A percentile compares a stretch with the other conserved stretches of the same genome.
phyloP scores from a whole-genome alignment of 371 early-diverging fungal genomes.

The Nematocida parisii region DNA sequence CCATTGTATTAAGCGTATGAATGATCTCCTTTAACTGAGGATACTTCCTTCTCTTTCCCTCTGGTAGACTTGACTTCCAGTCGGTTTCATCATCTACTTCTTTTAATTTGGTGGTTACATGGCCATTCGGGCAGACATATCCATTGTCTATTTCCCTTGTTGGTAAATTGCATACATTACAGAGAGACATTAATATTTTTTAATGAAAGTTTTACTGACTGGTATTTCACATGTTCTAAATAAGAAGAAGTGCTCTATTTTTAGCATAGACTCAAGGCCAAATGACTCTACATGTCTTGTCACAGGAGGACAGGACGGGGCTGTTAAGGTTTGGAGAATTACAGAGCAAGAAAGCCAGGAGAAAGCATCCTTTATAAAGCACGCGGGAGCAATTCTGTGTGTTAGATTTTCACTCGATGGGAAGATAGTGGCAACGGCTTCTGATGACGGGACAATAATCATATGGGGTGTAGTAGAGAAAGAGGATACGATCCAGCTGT shows the following conservation, averaged over 20 bases:
- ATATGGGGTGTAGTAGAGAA: conserved; percentile 58
- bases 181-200: conserved; percentile 31
- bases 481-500: conserved; percentile 14
- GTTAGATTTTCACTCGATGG: conserved; percentile 62
- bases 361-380: conserved; percentile 55
- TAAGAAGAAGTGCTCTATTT: conserved; percentile 47
- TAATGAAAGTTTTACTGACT: conserved; percentile 52
- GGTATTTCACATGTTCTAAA: conserved; percentile 32
- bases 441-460: conserved; percentile 66
- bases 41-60: not conserved
- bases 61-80: not conserved
- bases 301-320: conserved; percentile 48
- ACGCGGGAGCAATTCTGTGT: conserved; percentile 65
- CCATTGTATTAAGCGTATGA: not conserved
- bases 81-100: conserved; percentile 18
- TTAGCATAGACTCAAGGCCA: conserved; percentile 35
- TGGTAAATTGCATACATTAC: conserved; percentile 29
- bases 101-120: conserved; percentile 10
- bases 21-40: not conserved
- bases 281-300: not conserved
- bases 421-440: conserved; percentile 58
- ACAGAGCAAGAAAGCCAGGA: conserved; percentile 21
- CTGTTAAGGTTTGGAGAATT: conserved; percentile 44
- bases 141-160: conserved; percentile 22
- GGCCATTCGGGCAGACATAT: conserved; percentile 45